Base-by-base conservation (phyloP, 345 rosid genomes). In the Noccaea caerulescens region DNA sequence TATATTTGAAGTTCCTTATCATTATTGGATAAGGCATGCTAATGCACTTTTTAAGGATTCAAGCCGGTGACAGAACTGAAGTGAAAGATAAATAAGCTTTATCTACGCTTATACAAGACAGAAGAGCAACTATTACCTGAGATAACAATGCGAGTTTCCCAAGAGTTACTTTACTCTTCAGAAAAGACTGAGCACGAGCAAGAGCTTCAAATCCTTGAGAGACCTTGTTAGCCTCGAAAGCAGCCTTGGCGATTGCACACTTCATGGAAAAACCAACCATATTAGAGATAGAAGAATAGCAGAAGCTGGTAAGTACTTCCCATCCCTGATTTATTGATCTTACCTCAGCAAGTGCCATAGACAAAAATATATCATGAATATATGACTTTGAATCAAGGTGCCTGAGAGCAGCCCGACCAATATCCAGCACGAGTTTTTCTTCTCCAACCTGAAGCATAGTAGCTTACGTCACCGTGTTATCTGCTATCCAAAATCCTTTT, bases 281-380 rank as follows among this genome's bases (percentile, higher is more conserved):
- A 87, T 89, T 74, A 84, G 90, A 74, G 73, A 80, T 92, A 85
- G 79, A 73, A 77, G 73, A 36, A 73, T 76, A 34, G 77, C 58
- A 59, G 42, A 82, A 81, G 45, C 75, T 72, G 56, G 52, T 59
- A 68, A 45, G 71, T 77, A 72, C 54, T 72, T 66, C 73, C 66
- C 68, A 66, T 69, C 69, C 62, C 68, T 50, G 50, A 8, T 61
- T 65, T 33, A 80, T 61, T 68, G 71, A 63, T 76, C 88, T 85
- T 84, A 94, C 99, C 95, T 94, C 99, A 52, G 99, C 85, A 59
- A 89, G 82, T 56, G 97, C 96, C 99, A 94, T 94, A 9, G 96
- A 83, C 30, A 91, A 78, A 77, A 93, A 86, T 58, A 93, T 58
- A 79, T 93, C 97, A 72, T 93, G 98, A 77, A 82, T 76, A 79